Base-by-base conservation (phyloP, 306 rosid species). In the Prunus mume region DNA sequence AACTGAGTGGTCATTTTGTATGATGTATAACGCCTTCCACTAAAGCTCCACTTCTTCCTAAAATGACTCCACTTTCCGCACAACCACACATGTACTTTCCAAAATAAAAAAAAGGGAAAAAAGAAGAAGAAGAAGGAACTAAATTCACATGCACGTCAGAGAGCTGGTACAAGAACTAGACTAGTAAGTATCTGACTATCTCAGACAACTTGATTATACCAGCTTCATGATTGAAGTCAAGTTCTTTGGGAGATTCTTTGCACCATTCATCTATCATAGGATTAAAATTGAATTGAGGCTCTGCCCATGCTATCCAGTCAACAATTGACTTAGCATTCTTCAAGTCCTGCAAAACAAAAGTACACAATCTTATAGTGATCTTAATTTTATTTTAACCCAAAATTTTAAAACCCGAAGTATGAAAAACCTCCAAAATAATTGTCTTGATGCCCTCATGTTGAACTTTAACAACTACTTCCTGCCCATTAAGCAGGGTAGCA, bases 241-340 rank as follows among this genome's bases (percentile, higher is more conserved):
- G 94, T 77, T 96, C 99, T 82, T 93, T 96, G 49, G 99, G 99
- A 84, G 93, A 96, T 88, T 96, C 99, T 88, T 84, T 91, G 99
- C 99, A 96, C 98, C 99, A 96, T 84, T 96, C 99, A 85, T 96
- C 93, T 74, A 96, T 96, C 88, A 96, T 91, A 54, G 99, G 99
- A 83, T 90, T 96, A 46, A 96, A 93, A 84, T 96, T 82, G 67
- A 91, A 89, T 61, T 93, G 98, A 22, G 99, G 99, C 76, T 96
- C 98, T 1, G 94, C 98, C 99, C 99, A 96, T 60, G 96, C 98
- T 90, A 93, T 88, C 99, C 99, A 96, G 85, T 96, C 99, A 75
- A 86, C 87, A 76, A 96, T 83, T 73, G 96, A 69, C 89, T 96
- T 96, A 0, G 99, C 98, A 91, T 88, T 96, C 86, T 88, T 93